Evolutionary conservation across 352 stramenopile species (phyloP).

Genomic region (Phytophthora rubi): DNA sequence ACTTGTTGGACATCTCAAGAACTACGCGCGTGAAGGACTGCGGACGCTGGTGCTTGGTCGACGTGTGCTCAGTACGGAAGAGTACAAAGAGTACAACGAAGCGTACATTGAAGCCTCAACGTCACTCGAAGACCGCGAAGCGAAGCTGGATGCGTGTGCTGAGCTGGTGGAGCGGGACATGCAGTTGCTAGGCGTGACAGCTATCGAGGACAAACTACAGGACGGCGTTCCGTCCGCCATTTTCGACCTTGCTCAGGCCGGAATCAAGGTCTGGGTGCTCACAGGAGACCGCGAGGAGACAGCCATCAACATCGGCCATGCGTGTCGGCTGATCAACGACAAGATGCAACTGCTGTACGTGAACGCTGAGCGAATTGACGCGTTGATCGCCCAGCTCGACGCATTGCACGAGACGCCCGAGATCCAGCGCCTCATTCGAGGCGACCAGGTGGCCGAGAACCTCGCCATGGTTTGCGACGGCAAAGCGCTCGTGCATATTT

Average conservation of each 20-base stretch:
- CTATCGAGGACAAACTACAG: conserved; percentile 97
- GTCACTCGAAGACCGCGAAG: conserved; percentile 58
- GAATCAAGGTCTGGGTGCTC: conserved; percentile 98
- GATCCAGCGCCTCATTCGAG: conserved; percentile 52
- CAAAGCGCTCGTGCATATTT: conserved; percentile 71
- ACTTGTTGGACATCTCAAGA: conserved; percentile 56
- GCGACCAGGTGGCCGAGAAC: conserved; percentile 45
- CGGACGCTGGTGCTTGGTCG: conserved; percentile 79
- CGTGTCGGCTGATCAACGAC: conserved; percentile 72
- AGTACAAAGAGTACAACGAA: conserved; percentile 68
- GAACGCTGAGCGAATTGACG: conserved; percentile 53
- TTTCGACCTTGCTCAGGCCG: conserved; percentile 90
- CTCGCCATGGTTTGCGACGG: conserved; percentile 73
- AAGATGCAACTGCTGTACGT: conserved; percentile 75
- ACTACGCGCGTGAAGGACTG: conserved; percentile 79
- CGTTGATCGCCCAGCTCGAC: conserved; percentile 55
- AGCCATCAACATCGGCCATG: conserved; percentile 97
- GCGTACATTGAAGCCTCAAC: conserved; percentile 61
- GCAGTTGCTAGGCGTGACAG: conserved; percentile 91
- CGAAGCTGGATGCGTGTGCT: conserved; percentile 59
- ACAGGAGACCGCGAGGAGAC: conserved; percentile 98
- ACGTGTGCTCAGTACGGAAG: conserved; percentile 47
- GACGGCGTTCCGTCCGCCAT: conserved; percentile 94
- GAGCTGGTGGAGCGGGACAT: conserved; percentile 75
- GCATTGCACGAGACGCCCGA: conserved; percentile 46